phyloP scores from a whole-genome alignment of 2,329 filamentous ascomycete species.

The Nemania sp. region DNA sequence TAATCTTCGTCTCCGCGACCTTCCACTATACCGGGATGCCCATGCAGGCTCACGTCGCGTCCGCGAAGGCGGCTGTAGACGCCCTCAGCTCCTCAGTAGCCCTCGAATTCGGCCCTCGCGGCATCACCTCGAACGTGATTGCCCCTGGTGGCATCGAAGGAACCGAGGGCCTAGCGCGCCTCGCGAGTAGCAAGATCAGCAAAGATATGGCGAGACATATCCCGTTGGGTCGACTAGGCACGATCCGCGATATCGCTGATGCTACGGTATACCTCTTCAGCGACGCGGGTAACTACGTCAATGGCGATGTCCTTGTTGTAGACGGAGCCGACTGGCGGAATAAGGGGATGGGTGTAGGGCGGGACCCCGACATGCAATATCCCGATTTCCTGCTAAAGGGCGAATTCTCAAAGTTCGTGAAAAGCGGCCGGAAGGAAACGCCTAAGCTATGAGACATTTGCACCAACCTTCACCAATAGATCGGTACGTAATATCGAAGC shows the following conservation, averaged over 20 bases:
- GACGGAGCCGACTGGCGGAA: slow-evolving; percentile 72
- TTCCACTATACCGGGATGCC: slow-evolving; percentile 91
- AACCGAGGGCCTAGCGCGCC: slow-evolving; percentile 82
- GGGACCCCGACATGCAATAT: slow-evolving; percentile 63
- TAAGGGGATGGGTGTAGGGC: slow-evolving; percentile 59
- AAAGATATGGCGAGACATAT: slow-evolving; percentile 60
- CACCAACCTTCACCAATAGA: not conserved
- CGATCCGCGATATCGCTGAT: slow-evolving; percentile 89
- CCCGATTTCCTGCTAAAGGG: slow-evolving; percentile 62
- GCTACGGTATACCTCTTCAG: slow-evolving; percentile 91
- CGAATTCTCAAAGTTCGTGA: slow-evolving; percentile 56
- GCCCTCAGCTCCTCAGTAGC: slow-evolving; percentile 82
- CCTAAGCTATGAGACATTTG: slow-evolving; percentile 55
- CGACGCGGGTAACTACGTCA: slow-evolving; percentile 87
- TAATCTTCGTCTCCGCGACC: slow-evolving; percentile 90
- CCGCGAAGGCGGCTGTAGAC: slow-evolving; percentile 92
- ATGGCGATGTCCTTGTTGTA: slow-evolving; percentile 83
- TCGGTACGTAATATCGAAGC: not conserved
- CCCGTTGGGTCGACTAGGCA: slow-evolving; percentile 81
- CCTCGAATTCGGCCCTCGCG: slow-evolving; percentile 89
- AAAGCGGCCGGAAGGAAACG: slow-evolving; percentile 54
- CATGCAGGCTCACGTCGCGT: slow-evolving; percentile 88
- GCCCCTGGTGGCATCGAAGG: slow-evolving; percentile 86
- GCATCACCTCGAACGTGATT: slow-evolving; percentile 89
- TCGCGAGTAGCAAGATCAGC: slow-evolving; percentile 58